These are phyloP conservation scores for Penicillium samsonianum DNA, from an alignment of 495 filamentous ascomycete species.

Conservation along the genomic window DNA sequence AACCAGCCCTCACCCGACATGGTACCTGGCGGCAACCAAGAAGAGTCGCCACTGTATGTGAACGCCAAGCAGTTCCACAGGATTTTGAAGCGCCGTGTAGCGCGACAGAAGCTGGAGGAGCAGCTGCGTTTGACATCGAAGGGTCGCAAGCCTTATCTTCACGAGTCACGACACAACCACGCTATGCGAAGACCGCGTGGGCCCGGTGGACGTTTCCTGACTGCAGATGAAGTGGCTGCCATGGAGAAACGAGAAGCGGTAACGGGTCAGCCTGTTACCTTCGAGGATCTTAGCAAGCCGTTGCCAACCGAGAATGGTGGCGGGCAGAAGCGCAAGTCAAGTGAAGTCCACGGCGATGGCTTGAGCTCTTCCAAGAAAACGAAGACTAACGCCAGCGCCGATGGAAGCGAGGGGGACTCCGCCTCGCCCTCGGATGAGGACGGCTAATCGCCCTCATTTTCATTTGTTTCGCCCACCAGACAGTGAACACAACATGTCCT, in stretches of 20 bases:
- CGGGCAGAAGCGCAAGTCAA: constrained; percentile 55
- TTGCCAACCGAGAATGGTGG: constrained; percentile 30
- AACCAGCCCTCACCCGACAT: constrained; percentile 84
- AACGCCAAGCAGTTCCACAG: constrained; percentile 99
- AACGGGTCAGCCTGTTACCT: constrained; percentile 30
- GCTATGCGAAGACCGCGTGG: constrained; percentile 95
- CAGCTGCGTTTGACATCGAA: constrained; percentile 88
- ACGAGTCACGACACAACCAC: constrained; percentile 99
- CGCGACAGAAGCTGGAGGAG: constrained; percentile 91
- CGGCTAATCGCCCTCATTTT: constrained; percentile 31
- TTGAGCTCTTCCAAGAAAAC: constrained; percentile 46
- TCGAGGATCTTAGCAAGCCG: constrained; percentile 35
- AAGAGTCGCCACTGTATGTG: constrained; percentile 95
- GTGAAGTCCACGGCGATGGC: constrained; percentile 46
- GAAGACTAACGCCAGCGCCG: constrained; percentile 49
- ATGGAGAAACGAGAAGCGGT: constrained; percentile 64
- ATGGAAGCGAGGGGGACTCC: constrained; percentile 53
- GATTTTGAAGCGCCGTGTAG: constrained; percentile 90
- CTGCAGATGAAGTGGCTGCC: constrained; percentile 92
- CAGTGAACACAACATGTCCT: background rate
- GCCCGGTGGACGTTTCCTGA: constrained; percentile 95
- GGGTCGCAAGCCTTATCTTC: constrained; percentile 93
- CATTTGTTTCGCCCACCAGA: background rate
- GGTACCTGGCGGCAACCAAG: constrained; percentile 64
- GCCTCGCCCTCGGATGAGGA: constrained; percentile 52